Base-by-base conservation (phyloP, 148 eudicot species). In the Euryodendron excelsum region DNA sequence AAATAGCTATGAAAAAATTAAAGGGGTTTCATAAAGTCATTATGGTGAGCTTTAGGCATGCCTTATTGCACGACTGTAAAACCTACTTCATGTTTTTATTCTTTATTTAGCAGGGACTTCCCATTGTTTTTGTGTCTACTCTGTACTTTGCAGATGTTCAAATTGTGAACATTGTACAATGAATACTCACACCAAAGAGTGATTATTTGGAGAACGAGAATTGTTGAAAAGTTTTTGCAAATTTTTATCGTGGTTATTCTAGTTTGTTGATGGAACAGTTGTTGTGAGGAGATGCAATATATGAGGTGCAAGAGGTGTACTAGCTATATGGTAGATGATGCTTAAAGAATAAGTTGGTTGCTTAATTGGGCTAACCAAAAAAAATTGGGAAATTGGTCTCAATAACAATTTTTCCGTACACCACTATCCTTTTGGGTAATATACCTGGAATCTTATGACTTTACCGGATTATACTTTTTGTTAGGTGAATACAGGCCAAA, bases 361-460 rank as follows among this genome's bases (percentile, higher is more conserved):
- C 52, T 48, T 10, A 2, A 39, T 39, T 39, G 44, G 44, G 44
- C 7, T 39, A 39, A 39, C 7, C 7, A 39, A 39, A 39, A 7
- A n/a, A n/a, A n/a, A n/a, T n/a, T n/a, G n/a, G n/a, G 59, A 37
- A 37, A 67, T 39, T 37, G 23, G 2, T 67, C 47, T 14, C 21
- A 8, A n/a, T 67, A 1, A 39, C 17, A n/a, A 21, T 67, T 41
- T 41, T 41, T 67, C 9, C 18, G 20, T 41, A 12, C 50, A 30
- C 36, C 56, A 45, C 50, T 56, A 73, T 14, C 65, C 23, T 36
- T 4, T 6, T 15, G 4, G 11, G 34, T 55, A 58, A 58, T 73
- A n/a, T 73, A 6, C 65, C 65, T 58, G 47, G 50, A 73, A 56
- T 73, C 65, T 73, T 73, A 6, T 31, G 11, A 73, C 65, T 73